A percentile compares a stretch with the other conserved stretches of the same genome.
phyloP scores from a whole-genome alignment of 2,329 filamentous ascomycete species.

The Laburnicola sp. region DNA sequence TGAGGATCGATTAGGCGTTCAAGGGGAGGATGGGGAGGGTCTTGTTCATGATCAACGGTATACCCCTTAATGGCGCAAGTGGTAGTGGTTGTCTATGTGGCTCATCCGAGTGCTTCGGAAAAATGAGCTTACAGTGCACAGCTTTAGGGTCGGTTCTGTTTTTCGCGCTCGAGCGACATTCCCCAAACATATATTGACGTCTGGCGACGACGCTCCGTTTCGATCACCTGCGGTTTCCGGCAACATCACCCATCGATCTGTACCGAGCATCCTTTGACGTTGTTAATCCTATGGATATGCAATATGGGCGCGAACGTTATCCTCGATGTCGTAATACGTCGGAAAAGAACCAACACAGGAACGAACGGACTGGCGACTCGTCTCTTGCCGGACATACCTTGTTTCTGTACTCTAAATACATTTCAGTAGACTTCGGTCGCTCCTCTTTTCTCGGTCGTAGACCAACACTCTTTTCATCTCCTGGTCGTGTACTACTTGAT shows the following conservation, averaged over 20 bases:
- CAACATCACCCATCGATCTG: background rate
- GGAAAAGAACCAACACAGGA: background rate
- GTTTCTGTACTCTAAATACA: conserved; percentile 17
- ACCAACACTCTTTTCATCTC: conserved; percentile 11
- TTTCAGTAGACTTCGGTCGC: conserved; percentile 11
- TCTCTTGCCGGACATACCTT: background rate
- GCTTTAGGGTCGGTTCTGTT: conserved; percentile 7
- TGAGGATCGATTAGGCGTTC: background rate
- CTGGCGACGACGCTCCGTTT: conserved; percentile 6
- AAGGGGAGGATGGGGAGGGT: background rate
- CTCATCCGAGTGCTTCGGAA: conserved; percentile 10
- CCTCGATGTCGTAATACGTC: conserved; percentile 6
- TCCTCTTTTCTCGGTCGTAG: conserved; percentile 13
- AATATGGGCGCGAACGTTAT: conserved; percentile 2
- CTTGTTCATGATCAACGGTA: conserved; percentile 11
- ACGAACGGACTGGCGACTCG: conserved; percentile 4
- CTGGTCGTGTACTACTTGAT: background rate
- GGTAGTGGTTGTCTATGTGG: conserved; percentile 1
- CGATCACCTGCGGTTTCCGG: background rate
- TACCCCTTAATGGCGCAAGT: conserved; percentile 13
- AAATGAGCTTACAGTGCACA: conserved; percentile 9
- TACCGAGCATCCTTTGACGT: conserved; percentile 8
- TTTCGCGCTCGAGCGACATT: background rate
- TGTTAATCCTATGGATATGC: conserved; percentile 9
- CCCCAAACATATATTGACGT: background rate